These are phyloP conservation scores for Recurvomyces mirabilis DNA, from an alignment of 495 filamentous ascomycete species.

Conservation along the genomic window DNA sequence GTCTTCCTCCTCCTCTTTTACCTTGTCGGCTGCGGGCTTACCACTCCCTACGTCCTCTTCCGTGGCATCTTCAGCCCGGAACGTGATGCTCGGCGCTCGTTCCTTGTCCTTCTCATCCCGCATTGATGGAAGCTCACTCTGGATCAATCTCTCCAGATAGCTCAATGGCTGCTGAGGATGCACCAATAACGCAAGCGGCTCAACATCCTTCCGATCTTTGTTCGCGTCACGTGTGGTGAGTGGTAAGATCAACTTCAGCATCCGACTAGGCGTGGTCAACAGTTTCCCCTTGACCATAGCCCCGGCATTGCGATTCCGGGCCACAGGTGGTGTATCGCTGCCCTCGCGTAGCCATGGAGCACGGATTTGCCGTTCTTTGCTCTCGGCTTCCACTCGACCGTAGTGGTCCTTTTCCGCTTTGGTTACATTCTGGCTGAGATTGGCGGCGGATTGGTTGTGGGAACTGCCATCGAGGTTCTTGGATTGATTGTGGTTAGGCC, in stretches of 20 bases:
- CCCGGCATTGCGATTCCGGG: slow-evolving; percentile 36
- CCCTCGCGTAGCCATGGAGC: slow-evolving; percentile 64
- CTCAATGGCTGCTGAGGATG: slow-evolving; percentile 90
- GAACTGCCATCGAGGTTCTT: slow-evolving; percentile 10
- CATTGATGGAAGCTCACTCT: slow-evolving; percentile 74
- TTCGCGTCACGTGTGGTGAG: slow-evolving; percentile 52
- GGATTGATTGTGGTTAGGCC: slow-evolving; percentile 3
- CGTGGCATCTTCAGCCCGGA: slow-evolving; percentile 65
- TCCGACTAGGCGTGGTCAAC: slow-evolving; percentile 75
- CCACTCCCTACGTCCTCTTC: slow-evolving; percentile 41
- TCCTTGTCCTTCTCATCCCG: slow-evolving; percentile 43
- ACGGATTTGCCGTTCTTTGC: slow-evolving; percentile 40
- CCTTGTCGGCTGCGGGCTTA: slow-evolving; percentile 23
- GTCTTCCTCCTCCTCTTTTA: slow-evolving; percentile 26
- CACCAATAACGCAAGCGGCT: slow-evolving; percentile 76
- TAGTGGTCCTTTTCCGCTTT: slow-evolving; percentile 32
- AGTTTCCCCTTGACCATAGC: slow-evolving; percentile 72
- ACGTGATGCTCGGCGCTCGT: slow-evolving; percentile 56
- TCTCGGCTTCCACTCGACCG: slow-evolving; percentile 32
- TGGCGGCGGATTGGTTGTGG: slow-evolving; percentile 23
- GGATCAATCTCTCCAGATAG: slow-evolving; percentile 82
- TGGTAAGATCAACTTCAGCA: slow-evolving; percentile 82
- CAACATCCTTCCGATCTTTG: slow-evolving; percentile 50
- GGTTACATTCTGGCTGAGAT: slow-evolving; percentile 29
- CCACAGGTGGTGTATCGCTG: slow-evolving; percentile 45